Conservation (phyloP, 208 protist species). For the Herpetomonas samuelpessoai region DNA sequence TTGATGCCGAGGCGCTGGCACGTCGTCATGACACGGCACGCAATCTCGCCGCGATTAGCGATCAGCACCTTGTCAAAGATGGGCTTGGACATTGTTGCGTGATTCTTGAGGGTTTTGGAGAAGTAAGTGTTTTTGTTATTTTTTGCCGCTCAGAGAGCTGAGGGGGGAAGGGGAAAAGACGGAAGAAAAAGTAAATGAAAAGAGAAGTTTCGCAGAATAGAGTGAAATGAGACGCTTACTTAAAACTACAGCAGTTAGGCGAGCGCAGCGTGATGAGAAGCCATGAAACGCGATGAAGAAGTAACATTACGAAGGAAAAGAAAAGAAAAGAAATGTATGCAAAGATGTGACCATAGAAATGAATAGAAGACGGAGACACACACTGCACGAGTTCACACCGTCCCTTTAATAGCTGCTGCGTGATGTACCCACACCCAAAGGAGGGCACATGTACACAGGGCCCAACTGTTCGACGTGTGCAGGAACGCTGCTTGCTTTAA, state of each 20-base stretch:
- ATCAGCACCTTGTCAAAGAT: constrained; percentile 94
- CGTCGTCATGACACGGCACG: constrained; percentile 91
- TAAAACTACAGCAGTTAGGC: background rate
- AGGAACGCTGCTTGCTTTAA: too few relatives aligned
- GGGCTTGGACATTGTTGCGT: constrained; percentile 13
- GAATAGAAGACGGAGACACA: background rate
- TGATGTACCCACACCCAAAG: too few relatives aligned
- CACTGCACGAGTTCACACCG: background rate
- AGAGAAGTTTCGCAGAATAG: background rate
- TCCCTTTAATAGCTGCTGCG: background rate
- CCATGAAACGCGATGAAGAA: too few relatives aligned
- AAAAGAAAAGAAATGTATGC: background rate
- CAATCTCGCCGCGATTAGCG: constrained; percentile 97
- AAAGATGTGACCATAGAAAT: background rate
- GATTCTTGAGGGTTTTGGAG: background rate
- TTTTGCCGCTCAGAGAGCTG: background rate
- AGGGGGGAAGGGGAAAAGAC: background rate
- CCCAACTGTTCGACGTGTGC: too few relatives aligned
- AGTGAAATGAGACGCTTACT: background rate
- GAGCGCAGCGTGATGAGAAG: too few relatives aligned
- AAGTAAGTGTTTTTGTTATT: background rate
- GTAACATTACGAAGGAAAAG: background rate
- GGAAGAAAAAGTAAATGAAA: background rate
- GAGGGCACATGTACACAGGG: too few relatives aligned
- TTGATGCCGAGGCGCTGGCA: constrained; percentile 84